Evolutionary conservation across 306 rosid species (phyloP).

Genomic region (apple (Malus domestica)): DNA sequence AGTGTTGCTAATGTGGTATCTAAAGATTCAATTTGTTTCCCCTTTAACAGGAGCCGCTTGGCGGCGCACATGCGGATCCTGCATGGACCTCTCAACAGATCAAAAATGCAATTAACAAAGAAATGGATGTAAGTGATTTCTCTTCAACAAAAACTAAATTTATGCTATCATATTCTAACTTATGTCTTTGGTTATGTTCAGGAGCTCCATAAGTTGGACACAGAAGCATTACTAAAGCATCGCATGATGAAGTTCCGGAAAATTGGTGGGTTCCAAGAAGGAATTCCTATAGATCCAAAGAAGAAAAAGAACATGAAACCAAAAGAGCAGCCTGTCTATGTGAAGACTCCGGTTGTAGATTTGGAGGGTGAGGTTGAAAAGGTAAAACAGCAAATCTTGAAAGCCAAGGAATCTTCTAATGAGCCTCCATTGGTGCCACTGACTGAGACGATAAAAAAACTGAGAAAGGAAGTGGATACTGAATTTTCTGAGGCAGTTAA

Average conservation of each 20-base stretch:
- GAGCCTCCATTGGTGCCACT: constrained; percentile 33
- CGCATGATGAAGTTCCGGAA: constrained; percentile 76
- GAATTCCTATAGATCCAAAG: constrained; percentile 59
- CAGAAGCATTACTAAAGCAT: constrained; percentile 53
- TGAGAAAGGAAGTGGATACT: constrained; percentile 49
- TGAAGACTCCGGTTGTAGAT: constrained; percentile 33
- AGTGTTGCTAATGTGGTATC: not conserved
- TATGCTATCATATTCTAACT: constrained; percentile 7
- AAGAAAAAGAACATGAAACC: constrained; percentile 59
- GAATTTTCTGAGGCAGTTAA: constrained; percentile 61
- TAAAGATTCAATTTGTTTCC: constrained; percentile 12
- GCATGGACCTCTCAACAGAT: constrained; percentile 81
- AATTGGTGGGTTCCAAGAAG: constrained; percentile 77
- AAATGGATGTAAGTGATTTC: constrained; percentile 73
- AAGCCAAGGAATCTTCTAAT: constrained; percentile 39
- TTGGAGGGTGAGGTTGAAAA: constrained; percentile 48
- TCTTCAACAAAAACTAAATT: constrained; percentile 15
- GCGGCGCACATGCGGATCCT: constrained; percentile 93
- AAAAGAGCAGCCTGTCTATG: constrained; percentile 40
- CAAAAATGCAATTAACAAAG: constrained; percentile 54
- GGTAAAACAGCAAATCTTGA: constrained; percentile 43
- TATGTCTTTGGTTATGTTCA: constrained; percentile 27
- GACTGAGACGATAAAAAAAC: constrained; percentile 46
- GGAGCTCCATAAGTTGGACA: constrained; percentile 67
- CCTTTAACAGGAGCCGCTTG: constrained; percentile 74